Evolutionary conservation across 2,329 filamentous ascomycete species (phyloP), one percentile per base, ranked within the genome.

Genomic region (Sphaerulina populicola): DNA sequence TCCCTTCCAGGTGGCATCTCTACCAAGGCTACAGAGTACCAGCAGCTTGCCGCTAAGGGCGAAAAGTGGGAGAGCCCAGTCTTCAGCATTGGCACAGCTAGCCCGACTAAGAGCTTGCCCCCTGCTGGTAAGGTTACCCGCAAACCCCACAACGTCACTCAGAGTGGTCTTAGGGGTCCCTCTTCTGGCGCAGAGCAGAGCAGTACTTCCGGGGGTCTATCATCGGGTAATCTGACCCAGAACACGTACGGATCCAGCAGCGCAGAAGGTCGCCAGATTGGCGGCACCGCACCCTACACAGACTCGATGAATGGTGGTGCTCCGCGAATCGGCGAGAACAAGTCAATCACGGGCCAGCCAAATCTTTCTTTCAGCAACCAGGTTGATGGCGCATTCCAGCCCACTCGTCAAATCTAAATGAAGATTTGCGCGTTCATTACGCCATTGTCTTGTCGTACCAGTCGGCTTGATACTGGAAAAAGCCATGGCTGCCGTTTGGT

Each of bases 31-130:
- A 94, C 88, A 21, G 88, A 95, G 70, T 97, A 94, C 78, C 88
- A 82, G 73, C 82, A 96, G 18, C 77, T 95, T 52, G 88, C 91
- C 7, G 76, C 75, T 60, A 88, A 93, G 80, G 93, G 93, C 47
- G 86, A 95, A 50, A 84, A 82, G 69, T 98, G 93, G 93, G 85
- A 95, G 76, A 94, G 86, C 55, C 88, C 91, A 8, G 82, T 98
- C 64, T 98, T 98, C 75, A 84, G 81, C 54, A 85, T 97, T 61
- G 91, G 93, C 43, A 78, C 73, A 39, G 89, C 90, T 9, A 75
- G 79, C 49, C 82, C 84, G 71, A 88, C 86, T 38, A 77, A 72
- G 21, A 79, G 85, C 63, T 77, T 96, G 39, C 89, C 90, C 1
- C 66, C 71, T 56, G 66, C 76, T 35, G 67, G 69, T 1, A 60